Evolutionary conservation across 805 yeast genomes (phyloP), one percentile per base, ranked within the genome.

Genomic region (Saccharomycopsis amapae): DNA sequence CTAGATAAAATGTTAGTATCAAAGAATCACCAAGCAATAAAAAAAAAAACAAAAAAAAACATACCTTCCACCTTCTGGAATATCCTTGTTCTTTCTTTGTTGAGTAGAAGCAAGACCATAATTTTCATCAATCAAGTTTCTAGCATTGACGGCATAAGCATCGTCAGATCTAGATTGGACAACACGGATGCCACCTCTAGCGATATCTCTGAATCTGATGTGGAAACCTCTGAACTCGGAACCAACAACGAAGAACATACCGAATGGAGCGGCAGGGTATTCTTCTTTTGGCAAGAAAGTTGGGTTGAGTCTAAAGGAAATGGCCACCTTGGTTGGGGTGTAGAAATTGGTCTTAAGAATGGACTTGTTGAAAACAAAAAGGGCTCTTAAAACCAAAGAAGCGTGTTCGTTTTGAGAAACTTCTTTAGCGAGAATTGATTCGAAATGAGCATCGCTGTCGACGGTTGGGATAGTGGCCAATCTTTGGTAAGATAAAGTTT

Each of bases 21-120:
- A n/a, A n/a, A n/a, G n/a, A n/a, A n/a, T n/a, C n/a, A n/a, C n/a
- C n/a, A n/a, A n/a, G n/a, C n/a, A n/a, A n/a, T n/a, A n/a, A n/a
- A n/a, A n/a, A n/a, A n/a, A n/a, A n/a, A n/a, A n/a, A n/a, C n/a
- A n/a, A n/a, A n/a, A n/a, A n/a, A n/a, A n/a, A n/a, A n/a, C n/a
- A n/a, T n/a, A n/a, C n/a, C n/a, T 12, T 17, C 98, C 98, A 62
- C 98, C 97, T 72, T 90, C 98, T 40, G 98, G 97, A 49, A 90
- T 93, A 69, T 90, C 98, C 71, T 90, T 90, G 69, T 90, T 93
- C 68, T 90, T 90, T 55, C 90, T 76, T 69, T 93, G 98, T 67
- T 90, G 98, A 37, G 98, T 90, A 46, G 81, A 78, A 34, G 98
- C 97, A 64, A 90, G 75, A 62, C 89, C 89, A 67, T 93, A 90